Conservation (phyloP, 352 stramenopile genomes). For the Saprolegnia parasitica region DNA sequence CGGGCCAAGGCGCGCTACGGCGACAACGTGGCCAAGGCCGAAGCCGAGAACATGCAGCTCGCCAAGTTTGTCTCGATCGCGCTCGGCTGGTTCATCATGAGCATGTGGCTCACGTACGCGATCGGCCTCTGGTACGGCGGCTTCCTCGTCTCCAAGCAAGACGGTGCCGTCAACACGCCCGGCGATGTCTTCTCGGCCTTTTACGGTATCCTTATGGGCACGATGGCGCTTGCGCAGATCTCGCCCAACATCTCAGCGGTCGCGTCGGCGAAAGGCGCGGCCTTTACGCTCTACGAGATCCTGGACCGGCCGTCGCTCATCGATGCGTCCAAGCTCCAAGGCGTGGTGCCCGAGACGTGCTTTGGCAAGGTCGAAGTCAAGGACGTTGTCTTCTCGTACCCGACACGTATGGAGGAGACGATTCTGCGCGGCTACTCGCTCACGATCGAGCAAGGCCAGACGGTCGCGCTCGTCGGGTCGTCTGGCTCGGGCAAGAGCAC, state of each 20-base stretch:
- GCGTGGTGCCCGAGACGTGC: slow-evolving; percentile 36
- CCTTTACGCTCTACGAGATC: slow-evolving; percentile 42
- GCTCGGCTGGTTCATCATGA: slow-evolving; percentile 39
- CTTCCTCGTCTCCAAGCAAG: slow-evolving; percentile 39
- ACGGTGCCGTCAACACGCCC: slow-evolving; percentile 24
- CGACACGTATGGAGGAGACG: slow-evolving; percentile 38
- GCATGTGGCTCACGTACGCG: slow-evolving; percentile 48
- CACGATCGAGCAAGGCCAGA: slow-evolving; percentile 40
- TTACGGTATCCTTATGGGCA: slow-evolving; percentile 46
- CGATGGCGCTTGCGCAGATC: slow-evolving; percentile 40
- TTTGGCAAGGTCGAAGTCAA: slow-evolving; percentile 48
- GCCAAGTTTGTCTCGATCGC: slow-evolving; percentile 37
- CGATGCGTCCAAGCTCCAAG: slow-evolving; percentile 42
- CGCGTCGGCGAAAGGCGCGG: slow-evolving; percentile 36
- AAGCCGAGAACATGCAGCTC: slow-evolving; percentile 38
- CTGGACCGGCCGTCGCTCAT: slow-evolving; percentile 46
- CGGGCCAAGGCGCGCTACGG: slow-evolving; percentile 46
- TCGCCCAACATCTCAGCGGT: slow-evolving; percentile 45
- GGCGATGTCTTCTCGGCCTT: slow-evolving; percentile 44
- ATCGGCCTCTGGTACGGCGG: slow-evolving; percentile 54
- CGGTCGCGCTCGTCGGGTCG: slow-evolving; percentile 39
- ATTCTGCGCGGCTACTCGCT: slow-evolving; percentile 31
- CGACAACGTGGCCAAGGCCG: slow-evolving; percentile 29
- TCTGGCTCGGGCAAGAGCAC: slow-evolving; percentile 59
- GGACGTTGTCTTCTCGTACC: slow-evolving; percentile 74